Conservation (phyloP, 2,329 filamentous ascomycete species). For the Penicillium sp. region DNA sequence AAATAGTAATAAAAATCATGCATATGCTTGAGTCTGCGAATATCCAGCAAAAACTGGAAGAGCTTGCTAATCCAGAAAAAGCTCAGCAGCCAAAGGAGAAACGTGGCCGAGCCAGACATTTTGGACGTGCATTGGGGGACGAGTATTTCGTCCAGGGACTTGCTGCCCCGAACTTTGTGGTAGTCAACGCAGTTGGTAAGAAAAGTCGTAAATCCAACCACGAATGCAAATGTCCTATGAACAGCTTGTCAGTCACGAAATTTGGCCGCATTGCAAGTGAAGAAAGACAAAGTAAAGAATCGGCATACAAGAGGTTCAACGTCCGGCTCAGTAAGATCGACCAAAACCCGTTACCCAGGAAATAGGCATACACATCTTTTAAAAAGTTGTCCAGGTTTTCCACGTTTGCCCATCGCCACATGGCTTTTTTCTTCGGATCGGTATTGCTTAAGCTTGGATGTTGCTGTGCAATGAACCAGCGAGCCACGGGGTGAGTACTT, state of each 20-base stretch:
- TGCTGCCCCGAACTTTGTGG: conserved; percentile 66
- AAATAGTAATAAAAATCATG: conserved; percentile 84
- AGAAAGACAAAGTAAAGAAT: not conserved
- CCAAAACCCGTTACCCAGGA: conserved; percentile 77
- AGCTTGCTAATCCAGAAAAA: conserved; percentile 84
- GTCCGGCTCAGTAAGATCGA: conserved; percentile 75
- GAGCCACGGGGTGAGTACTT: conserved; percentile 23
- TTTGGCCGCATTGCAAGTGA: not conserved
- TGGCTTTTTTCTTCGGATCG: conserved; percentile 72
- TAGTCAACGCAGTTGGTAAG: conserved; percentile 87
- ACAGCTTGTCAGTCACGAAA: not conserved
- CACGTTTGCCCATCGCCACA: conserved; percentile 93
- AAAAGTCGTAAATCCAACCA: conserved; percentile 80
- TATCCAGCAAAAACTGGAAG: conserved; percentile 72
- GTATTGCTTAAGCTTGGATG: conserved; percentile 45
- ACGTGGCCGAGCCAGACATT: conserved; percentile 75
- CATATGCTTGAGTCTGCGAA: conserved; percentile 72
- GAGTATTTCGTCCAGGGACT: conserved; percentile 61
- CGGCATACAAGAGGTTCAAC: conserved; percentile 71
- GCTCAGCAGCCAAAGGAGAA: conserved; percentile 79
- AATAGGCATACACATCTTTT: conserved; percentile 83
- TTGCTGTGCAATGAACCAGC: conserved; percentile 33
- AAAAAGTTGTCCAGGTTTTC: conserved; percentile 87
- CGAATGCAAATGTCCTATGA: conserved; percentile 75
- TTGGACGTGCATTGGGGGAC: conserved; percentile 73